Evolutionary conservation across 371 early-diverging fungal genomes (phyloP), one percentile per base, ranked within the genome.

Genomic region (Ordospora pajunii): DNA sequence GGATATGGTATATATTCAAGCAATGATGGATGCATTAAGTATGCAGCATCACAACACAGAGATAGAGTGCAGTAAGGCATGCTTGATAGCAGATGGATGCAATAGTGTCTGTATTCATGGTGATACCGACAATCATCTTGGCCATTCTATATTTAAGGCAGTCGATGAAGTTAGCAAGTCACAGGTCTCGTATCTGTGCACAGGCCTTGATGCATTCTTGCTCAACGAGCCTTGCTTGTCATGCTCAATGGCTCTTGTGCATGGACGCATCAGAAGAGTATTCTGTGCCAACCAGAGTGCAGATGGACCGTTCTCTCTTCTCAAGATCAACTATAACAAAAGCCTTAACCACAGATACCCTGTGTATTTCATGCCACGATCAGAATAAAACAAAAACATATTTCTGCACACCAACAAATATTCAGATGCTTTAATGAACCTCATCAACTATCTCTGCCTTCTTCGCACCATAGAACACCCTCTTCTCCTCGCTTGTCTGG

Each of bases 401-500:
- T 9, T 21, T 51, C 1, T 51, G 12, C 4, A 12, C 32, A 37
- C 9, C 7, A 21, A 51, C n/a, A 53, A n/a, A 14, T 37, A 27
- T 53, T 53, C 8, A 9, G 10, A 27, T 22, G 53, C 23, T 80
- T 75, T 74, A 73, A 69, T 82, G 54, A 62, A 62, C 49, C 50
- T 84, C 84, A 49, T 71, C 69, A 42, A 44, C 62, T 62, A 86
- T 52, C 48, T 84, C 84, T 62, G 82, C 75, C 81, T 87, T 87
- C 52, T 75, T 75, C 42, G 75, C 81, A 66, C 86, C 96, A 89
- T 91, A 89, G 90, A 93, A 95, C 71, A 89, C 88, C 84, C 88
- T 87, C 92, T 97, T 97, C 89, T 99, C 99, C 84, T 88, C 91
- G 79, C 89, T 87, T 84, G 99, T 96, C 89, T 99, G 97, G 96